Evolutionary conservation across 768 basidiomycete genomes (phyloP).

Genomic region (Hygrophorus russula): DNA sequence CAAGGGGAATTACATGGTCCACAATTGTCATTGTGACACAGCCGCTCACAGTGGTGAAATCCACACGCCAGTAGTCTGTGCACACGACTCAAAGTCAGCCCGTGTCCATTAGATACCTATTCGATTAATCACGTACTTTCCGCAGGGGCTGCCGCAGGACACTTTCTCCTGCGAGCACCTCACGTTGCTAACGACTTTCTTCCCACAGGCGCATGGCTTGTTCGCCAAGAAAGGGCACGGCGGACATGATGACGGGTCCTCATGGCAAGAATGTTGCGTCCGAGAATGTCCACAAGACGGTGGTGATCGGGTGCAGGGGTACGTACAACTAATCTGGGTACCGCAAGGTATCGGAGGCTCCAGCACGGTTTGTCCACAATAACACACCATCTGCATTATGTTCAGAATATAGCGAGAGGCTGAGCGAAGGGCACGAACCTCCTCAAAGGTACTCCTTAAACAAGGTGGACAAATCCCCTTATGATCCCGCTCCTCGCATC

Average conservation of each 20-base stretch:
- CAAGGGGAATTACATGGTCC: conserved; percentile 69
- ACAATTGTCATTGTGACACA: conserved; percentile 79
- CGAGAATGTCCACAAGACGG: conserved; percentile 78
- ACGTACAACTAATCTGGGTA: conserved; percentile 63
- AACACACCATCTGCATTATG: conserved; percentile 50
- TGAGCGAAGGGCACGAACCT: conserved; percentile 35
- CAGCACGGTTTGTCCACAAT: conserved; percentile 76
- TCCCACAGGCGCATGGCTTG: conserved; percentile 84
- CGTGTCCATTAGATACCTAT: neutral
- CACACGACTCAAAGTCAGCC: neutral
- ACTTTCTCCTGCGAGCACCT: conserved; percentile 75
- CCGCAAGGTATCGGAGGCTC: conserved; percentile 89
- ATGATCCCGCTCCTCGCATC: conserved; percentile 75
- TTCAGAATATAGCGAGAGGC: conserved; percentile 2
- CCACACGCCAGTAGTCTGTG: conserved; percentile 66
- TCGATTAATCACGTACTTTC: conserved; percentile 37
- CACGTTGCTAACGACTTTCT: conserved; percentile 68
- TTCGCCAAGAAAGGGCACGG: conserved; percentile 76
- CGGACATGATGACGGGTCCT: conserved; percentile 58
- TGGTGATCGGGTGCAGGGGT: conserved; percentile 63
- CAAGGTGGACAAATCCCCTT: conserved; percentile 74
- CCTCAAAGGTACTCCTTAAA: conserved; percentile 83
- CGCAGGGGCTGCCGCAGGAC: conserved; percentile 75
- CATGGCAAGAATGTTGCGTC: conserved; percentile 75
- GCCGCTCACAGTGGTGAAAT: conserved; percentile 75